phyloP scores from a whole-genome alignment of 163 green algal species.

The Chlamydomonas reinhardtii region DNA sequence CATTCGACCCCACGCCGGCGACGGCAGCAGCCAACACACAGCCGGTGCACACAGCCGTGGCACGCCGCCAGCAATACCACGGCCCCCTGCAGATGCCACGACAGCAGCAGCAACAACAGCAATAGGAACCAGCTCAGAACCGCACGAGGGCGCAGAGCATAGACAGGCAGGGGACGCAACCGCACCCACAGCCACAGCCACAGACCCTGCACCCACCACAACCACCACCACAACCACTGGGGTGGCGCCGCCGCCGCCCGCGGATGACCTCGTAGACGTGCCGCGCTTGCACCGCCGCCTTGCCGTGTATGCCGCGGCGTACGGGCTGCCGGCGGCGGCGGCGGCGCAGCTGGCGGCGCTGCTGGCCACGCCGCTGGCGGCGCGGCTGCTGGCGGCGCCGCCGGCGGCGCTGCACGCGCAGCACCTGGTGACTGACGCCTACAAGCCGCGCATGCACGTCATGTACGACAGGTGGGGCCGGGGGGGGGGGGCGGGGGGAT shows the following conservation, averaged over 20 bases:
- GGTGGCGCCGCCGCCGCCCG: background rate
- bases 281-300: conserved; percentile 14
- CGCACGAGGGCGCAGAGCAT: too few species aligned
- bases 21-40: too few species aligned
- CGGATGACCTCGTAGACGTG: background rate
- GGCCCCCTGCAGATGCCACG: too few species aligned
- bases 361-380: background rate
- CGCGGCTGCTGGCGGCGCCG: background rate
- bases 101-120: too few species aligned
- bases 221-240: background rate
- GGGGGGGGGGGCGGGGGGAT: background rate
- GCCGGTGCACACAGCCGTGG: too few species aligned
- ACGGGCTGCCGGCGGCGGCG: background rate
- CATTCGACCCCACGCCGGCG: too few species aligned
- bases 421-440: conserved; percentile 55
- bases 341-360: conserved; percentile 23
- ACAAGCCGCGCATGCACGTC: conserved; percentile 78
- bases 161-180: too few species aligned
- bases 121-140: too few species aligned
- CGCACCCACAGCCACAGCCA: too few species aligned
- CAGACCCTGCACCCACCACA: too few species aligned
- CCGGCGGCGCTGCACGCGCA: background rate
- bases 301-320: background rate
- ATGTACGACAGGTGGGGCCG: conserved; percentile 24
- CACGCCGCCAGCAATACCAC: too few species aligned